Evolutionary conservation across 176 grass and related monocot species (phyloP).

Genomic region (Phragmites australis): DNA sequence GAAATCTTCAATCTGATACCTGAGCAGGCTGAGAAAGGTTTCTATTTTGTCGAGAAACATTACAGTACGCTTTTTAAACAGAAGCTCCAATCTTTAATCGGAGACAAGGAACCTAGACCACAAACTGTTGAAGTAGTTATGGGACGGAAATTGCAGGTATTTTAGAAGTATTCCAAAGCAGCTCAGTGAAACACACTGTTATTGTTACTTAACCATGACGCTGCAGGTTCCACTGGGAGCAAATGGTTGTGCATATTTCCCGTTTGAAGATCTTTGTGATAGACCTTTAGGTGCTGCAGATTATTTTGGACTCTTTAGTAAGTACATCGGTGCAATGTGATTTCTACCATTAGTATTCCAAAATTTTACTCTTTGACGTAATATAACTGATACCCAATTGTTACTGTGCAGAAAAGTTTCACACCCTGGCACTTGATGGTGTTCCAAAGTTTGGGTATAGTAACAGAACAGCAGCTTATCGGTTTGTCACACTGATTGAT

Average conservation of each 20-base stretch:
- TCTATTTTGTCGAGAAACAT: constrained; percentile 70
- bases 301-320: constrained; percentile 95
- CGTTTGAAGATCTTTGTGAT: constrained; percentile 88
- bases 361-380: neutral
- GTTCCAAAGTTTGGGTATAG: constrained; percentile 78
- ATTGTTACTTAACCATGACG: constrained; percentile 24
- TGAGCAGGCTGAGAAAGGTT: constrained; percentile 86
- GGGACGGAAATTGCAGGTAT: constrained; percentile 85
- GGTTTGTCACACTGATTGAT: constrained; percentile 91
- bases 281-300: constrained; percentile 91
- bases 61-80: constrained; percentile 67
- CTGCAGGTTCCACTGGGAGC: constrained; percentile 74
- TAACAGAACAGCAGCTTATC: constrained; percentile 88
- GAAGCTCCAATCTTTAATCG: constrained; percentile 74
- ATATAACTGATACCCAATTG: neutral
- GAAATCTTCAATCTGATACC: constrained; percentile 10
- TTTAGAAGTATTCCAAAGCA: constrained; percentile 23
- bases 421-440: constrained; percentile 79
- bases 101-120: constrained; percentile 61
- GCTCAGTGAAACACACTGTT: neutral
- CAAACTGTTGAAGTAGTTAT: constrained; percentile 90
- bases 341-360: neutral
- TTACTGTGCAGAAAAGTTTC: constrained; percentile 76
- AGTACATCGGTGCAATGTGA: constrained; percentile 32
- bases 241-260: constrained; percentile 95